These are phyloP conservation scores for Tricholoma matsutake DNA, from an alignment of 768 basidiomycete species.

Conservation along the genomic window DNA sequence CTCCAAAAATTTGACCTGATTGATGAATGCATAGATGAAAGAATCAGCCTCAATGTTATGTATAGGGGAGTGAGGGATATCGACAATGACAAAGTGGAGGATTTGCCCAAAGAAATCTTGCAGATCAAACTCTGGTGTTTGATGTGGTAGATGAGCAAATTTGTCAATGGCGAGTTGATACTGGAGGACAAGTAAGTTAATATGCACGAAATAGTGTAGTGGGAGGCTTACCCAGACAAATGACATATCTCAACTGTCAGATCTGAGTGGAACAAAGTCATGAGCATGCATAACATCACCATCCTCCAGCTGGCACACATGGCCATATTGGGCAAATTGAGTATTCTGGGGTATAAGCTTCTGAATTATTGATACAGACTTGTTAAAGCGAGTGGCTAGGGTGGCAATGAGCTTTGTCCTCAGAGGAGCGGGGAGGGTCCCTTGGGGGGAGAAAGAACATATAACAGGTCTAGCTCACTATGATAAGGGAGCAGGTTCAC, in stretches of 20 bases:
- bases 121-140: constrained; percentile 10
- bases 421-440: neutral
- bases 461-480: neutral
- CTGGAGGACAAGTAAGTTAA: constrained; percentile 14
- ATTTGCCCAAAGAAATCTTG: constrained; percentile 28
- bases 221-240: constrained; percentile 29
- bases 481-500: neutral
- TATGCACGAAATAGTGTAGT: neutral
- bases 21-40: constrained; percentile 24
- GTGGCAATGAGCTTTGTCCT: neutral
- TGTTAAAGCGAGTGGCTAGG: neutral
- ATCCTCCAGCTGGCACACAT: constrained; percentile 20
- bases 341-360: neutral
- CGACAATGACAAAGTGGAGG: constrained; percentile 23
- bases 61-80: constrained; percentile 11
- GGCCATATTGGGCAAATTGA: constrained; percentile 22
- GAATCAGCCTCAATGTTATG: constrained; percentile 14
- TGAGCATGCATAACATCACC: constrained; percentile 28
- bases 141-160: constrained; percentile 12
- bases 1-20: neutral
- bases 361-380: neutral
- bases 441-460: neutral
- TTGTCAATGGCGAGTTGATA: constrained; percentile 31
- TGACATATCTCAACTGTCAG: constrained; percentile 27
- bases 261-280: constrained; percentile 1